These are phyloP conservation scores for Kwoniella sp. DNA, from an alignment of 768 basidiomycete species.

Conservation along the genomic window DNA sequence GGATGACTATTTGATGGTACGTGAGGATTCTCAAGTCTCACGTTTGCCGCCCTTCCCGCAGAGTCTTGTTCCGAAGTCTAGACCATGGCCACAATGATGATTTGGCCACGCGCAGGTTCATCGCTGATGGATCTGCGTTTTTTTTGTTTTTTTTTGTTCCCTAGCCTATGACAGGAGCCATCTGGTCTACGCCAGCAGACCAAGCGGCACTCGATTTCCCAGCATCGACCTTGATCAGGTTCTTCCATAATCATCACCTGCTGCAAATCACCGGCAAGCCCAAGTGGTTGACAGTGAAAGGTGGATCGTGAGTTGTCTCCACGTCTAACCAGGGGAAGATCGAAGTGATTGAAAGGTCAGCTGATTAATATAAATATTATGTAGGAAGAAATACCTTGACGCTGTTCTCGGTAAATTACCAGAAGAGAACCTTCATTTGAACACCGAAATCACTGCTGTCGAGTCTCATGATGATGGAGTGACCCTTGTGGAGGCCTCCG, in stretches of 20 bases:
- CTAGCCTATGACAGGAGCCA: constrained; percentile 79
- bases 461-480: constrained; percentile 55
- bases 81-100: too few relatives aligned
- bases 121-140: neutral
- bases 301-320: constrained; percentile 64
- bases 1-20: constrained; percentile 74
- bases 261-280: constrained; percentile 72
- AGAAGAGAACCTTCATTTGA: constrained; percentile 63
- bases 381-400: constrained; percentile 68
- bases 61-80: too few relatives aligned
- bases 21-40: constrained; percentile 46
- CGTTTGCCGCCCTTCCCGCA: too few relatives aligned
- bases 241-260: constrained; percentile 73
- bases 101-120: too few relatives aligned
- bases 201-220: constrained; percentile 72
- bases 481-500: constrained; percentile 60
- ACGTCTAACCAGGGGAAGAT: neutral
- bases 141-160: too few relatives aligned
- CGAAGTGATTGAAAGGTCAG: too few relatives aligned
- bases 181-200: constrained; percentile 77
- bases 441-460: constrained; percentile 63
- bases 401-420: constrained; percentile 65
- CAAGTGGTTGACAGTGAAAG: constrained; percentile 70
- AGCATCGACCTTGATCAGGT: constrained; percentile 69
- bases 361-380: neutral